Evolutionary conservation across 305 asterid genomes (phyloP).

Genomic region (Plantago coronopus): DNA sequence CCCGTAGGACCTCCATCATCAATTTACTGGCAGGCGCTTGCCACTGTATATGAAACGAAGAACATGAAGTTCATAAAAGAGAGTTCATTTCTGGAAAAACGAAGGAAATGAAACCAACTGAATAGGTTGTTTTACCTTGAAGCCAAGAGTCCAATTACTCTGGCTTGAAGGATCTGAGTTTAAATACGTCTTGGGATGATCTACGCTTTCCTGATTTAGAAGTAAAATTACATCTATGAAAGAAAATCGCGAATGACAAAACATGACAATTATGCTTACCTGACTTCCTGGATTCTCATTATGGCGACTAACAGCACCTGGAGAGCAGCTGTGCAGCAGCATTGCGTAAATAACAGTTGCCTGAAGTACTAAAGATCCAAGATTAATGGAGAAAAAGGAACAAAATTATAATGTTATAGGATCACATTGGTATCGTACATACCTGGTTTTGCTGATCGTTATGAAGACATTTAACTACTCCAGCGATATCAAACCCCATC

Average conservation of each 20-base stretch:
- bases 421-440: not conserved
- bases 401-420: constrained; percentile 5
- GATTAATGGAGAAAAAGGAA: not conserved
- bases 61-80: not conserved
- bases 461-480: constrained; percentile 43
- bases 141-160: constrained; percentile 56
- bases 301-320: constrained; percentile 19
- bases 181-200: constrained; percentile 24
- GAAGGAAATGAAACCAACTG: no score
- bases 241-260: not conserved
- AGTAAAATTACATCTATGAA: not conserved
- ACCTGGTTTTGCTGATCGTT: constrained; percentile 52
- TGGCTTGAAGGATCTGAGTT: constrained; percentile 29
- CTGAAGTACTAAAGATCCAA: constrained; percentile 28
- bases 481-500: constrained; percentile 43
- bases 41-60: constrained; percentile 34
- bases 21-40: constrained; percentile 43
- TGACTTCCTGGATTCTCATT: constrained; percentile 25
- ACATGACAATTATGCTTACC: constrained; percentile 24
- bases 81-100: no score
- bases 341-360: constrained; percentile 47
- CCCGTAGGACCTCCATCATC: constrained; percentile 39
- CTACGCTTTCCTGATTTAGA: constrained; percentile 25
- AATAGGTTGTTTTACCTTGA: constrained; percentile 33
- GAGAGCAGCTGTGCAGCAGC: constrained; percentile 40